These are phyloP conservation scores for Trichoderma atroviride DNA, from an alignment of 2,329 filamentous ascomycete species.

Conservation along the genomic window DNA sequence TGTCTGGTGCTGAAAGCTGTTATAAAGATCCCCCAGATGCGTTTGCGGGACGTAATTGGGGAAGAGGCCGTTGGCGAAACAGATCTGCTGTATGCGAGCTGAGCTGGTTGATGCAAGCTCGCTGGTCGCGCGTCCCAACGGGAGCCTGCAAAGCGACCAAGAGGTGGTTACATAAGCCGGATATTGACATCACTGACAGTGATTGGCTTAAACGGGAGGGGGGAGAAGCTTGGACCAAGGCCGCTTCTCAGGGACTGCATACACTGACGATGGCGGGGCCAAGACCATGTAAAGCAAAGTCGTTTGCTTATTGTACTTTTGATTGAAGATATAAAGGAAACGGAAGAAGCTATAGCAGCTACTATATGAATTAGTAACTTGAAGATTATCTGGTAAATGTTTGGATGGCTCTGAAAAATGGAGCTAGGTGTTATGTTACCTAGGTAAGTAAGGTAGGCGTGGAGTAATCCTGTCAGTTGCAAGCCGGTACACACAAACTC, in stretches of 20 bases:
- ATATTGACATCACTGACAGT: slow-evolving; percentile 27
- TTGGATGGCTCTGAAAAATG: too few species aligned
- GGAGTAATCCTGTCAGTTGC: too few species aligned
- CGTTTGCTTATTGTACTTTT: background rate
- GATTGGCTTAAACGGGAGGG: slow-evolving; percentile 36
- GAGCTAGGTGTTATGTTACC: too few species aligned
- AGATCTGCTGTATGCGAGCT: background rate
- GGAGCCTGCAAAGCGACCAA: slow-evolving; percentile 39
- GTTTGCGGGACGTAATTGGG: background rate
- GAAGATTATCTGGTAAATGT: too few species aligned
- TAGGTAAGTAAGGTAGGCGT: too few species aligned
- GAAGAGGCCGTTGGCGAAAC: background rate
- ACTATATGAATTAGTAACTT: too few species aligned
- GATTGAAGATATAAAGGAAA: background rate
- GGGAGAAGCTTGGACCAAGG: slow-evolving; percentile 19
- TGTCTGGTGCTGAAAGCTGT: background rate
- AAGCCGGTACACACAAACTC: too few species aligned
- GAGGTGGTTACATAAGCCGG: slow-evolving; percentile 36
- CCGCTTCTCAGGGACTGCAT: slow-evolving; percentile 9
- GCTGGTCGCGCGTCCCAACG: slow-evolving; percentile 41
- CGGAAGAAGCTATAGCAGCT: background rate
- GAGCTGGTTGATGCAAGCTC: slow-evolving; percentile 28
- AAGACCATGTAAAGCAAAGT: background rate
- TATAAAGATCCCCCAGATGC: background rate
- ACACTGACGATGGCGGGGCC: background rate